phyloP scores from a whole-genome alignment of 169 alveolate species.

The Plasmodium coatneyi region DNA sequence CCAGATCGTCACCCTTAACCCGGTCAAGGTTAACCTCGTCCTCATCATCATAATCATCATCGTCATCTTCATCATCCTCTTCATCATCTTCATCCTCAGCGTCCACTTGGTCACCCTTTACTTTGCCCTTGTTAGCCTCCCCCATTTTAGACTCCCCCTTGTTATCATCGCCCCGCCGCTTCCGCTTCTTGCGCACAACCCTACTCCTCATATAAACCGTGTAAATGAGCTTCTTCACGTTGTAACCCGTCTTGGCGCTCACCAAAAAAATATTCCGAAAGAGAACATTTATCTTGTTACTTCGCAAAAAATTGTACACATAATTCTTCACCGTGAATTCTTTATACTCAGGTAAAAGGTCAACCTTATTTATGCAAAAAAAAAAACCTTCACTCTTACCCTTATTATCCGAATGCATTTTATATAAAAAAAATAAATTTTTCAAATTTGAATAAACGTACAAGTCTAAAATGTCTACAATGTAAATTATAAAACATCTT shows the following conservation, averaged over 20 bases:
- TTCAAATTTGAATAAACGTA: conserved; percentile 67
- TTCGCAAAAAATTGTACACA: conserved; percentile 38
- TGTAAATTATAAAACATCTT: conserved; percentile 68
- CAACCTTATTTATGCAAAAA: conserved; percentile 72
- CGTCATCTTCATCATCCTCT: background rate
- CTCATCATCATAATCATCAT: background rate
- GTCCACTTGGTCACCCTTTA: background rate
- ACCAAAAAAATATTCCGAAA: conserved; percentile 68
- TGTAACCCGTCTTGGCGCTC: conserved; percentile 74
- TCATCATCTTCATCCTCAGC: background rate
- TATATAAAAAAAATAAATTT: conserved; percentile 43
- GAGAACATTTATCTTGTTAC: conserved; percentile 46
- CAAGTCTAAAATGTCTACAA: conserved; percentile 69
- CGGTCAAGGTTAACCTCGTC: background rate
- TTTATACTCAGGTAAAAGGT: conserved; percentile 21
- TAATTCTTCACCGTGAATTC: conserved; percentile 72
- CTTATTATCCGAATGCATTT: conserved; percentile 21
- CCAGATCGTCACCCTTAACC: background rate
- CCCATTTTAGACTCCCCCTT: background rate
- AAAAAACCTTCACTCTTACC: conserved; percentile 67
- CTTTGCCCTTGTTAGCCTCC: background rate
- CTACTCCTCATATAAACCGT: conserved; percentile 30
- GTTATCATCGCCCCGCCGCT: background rate
- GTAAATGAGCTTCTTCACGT: conserved; percentile 57
- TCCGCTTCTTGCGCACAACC: background rate